A percentile compares a stretch with the other conserved stretches of the same genome.
Conservation (phyloP, 202 grass and related monocot species). For the Bolboschoenoplectus hybrid region DNA sequence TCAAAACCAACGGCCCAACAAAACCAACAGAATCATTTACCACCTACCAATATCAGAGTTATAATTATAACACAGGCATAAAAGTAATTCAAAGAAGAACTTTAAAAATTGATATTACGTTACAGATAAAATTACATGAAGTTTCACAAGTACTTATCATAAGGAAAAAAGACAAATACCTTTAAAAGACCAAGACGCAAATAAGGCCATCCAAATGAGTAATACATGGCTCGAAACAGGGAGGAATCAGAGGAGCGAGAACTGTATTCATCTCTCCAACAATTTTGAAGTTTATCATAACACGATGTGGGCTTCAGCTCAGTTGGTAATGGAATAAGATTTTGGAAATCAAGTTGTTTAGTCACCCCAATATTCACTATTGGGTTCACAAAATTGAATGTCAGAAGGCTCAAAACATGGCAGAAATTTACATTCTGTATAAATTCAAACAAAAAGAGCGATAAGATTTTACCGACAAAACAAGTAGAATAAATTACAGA, state of each 20-base stretch:
- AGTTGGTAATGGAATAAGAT: constrained; percentile 75
- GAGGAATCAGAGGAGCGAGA: constrained; percentile 55
- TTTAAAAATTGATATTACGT: constrained; percentile 18
- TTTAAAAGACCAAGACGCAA: constrained; percentile 79
- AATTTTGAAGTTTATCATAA: constrained; percentile 68
- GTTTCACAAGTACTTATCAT: neutral
- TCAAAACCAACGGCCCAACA: constrained; percentile 76
- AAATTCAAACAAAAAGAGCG: constrained; percentile 36
- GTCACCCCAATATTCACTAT: constrained; percentile 79
- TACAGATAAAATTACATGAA: constrained; percentile 37
- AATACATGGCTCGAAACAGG: constrained; percentile 71
- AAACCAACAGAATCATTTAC: constrained; percentile 88
- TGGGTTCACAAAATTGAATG: constrained; percentile 78
- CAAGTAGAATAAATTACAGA: constrained; percentile 21
- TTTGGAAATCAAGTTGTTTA: constrained; percentile 83
- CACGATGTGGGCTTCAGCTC: constrained; percentile 71
- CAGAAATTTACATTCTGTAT: constrained; percentile 47
- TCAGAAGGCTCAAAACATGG: constrained; percentile 58
- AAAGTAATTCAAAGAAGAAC: constrained; percentile 23
- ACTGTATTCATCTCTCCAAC: constrained; percentile 69
- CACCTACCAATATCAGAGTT: constrained; percentile 45
- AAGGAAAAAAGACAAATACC: constrained; percentile 42
- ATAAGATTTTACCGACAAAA: constrained; percentile 39
- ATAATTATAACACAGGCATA: neutral
- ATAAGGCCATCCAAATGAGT: constrained; percentile 85